Percentiles rank a stretch among this genome's conserved stretches.
Evolutionary conservation across 805 yeast species (phyloP).

Genomic region (Wickerhamiella cacticola): DNA sequence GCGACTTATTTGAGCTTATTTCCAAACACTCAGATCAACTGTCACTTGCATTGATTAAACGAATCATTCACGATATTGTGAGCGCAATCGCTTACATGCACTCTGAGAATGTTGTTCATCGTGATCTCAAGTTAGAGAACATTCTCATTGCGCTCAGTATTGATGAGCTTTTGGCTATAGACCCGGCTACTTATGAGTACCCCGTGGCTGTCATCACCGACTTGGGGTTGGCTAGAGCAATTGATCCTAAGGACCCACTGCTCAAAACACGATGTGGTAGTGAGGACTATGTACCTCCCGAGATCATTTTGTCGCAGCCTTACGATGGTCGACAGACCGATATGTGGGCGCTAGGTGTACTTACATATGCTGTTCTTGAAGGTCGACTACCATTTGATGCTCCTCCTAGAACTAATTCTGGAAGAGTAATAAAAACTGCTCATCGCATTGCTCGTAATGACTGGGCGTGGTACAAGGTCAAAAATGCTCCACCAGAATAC

Average conservation of each 20-base stretch:
- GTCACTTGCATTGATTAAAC: conserved; percentile 39
- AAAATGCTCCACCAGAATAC: conserved; percentile 35
- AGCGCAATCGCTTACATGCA: conserved; percentile 67
- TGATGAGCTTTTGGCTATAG: conserved; percentile 26
- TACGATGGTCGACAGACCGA: conserved; percentile 89
- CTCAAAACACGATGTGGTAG: conserved; percentile 89
- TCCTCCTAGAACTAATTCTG: conserved; percentile 36
- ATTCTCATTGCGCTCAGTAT: conserved; percentile 37
- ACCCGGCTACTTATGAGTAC: conserved; percentile 18
- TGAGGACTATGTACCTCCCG: conserved; percentile 94
- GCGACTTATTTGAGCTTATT: conserved; percentile 65
- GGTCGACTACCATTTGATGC: conserved; percentile 86
- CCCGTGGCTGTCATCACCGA: conserved; percentile 60
- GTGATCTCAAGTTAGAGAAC: conserved; percentile 87
- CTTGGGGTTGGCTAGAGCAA: conserved; percentile 71
- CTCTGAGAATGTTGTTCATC: conserved; percentile 55
- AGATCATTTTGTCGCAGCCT: conserved; percentile 73
- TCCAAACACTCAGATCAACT: conserved; percentile 35
- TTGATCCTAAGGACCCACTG: conserved; percentile 48
- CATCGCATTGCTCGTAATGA: conserved; percentile 87
- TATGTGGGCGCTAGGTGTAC: conserved; percentile 90
- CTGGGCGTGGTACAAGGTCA: conserved; percentile 68
- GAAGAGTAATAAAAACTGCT: conserved; percentile 44
- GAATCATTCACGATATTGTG: conserved; percentile 59
- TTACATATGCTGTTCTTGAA: conserved; percentile 74